Conservation (phyloP, 1,139 yeast species). For the Yamadazyma spencermartinsiae region DNA sequence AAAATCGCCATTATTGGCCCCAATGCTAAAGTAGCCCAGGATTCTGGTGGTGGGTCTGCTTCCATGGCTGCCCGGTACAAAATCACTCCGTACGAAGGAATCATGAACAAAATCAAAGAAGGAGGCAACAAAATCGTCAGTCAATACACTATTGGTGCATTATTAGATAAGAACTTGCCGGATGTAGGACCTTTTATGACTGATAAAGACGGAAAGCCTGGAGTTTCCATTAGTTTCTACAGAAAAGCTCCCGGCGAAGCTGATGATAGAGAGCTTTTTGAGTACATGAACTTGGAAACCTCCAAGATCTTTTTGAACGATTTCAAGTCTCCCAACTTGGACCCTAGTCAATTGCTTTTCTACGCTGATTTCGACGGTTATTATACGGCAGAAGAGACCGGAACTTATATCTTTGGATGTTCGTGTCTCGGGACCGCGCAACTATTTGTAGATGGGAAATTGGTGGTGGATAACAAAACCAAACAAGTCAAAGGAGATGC, state of each 20-base stretch:
- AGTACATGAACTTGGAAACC: slow-evolving; percentile 28
- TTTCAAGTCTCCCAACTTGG: slow-evolving; percentile 34
- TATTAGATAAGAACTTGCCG: slow-evolving; percentile 30
- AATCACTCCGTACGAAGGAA: slow-evolving; percentile 36
- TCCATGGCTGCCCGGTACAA: slow-evolving; percentile 31
- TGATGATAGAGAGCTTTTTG: slow-evolving; percentile 36
- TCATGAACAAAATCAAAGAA: slow-evolving; percentile 24
- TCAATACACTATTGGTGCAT: slow-evolving; percentile 33
- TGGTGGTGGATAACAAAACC: slow-evolving; percentile 58
- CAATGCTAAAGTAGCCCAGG: slow-evolving; percentile 32
- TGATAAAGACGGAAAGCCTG: slow-evolving; percentile 36
- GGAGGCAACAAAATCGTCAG: slow-evolving; percentile 21
- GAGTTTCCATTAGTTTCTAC: slow-evolving; percentile 40
- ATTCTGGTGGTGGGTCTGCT: slow-evolving; percentile 43
- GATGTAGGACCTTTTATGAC: slow-evolving; percentile 25
- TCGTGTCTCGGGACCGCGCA: slow-evolving; percentile 54
- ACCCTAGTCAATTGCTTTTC: slow-evolving; percentile 22
- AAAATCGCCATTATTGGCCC: slow-evolving; percentile 41
- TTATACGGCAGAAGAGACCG: slow-evolving; percentile 47
- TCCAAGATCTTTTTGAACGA: slow-evolving; percentile 50
- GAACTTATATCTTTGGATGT: slow-evolving; percentile 52
- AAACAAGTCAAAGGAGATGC: slow-evolving; percentile 49
- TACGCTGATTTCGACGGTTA: slow-evolving; percentile 47
- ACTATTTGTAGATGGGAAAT: slow-evolving; percentile 50
- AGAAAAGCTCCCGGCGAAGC: slow-evolving; percentile 31